These are phyloP conservation scores for Marchantia polymorpha DNA, from an alignment of 225 moss, liverwort and hornwort species.

Conservation along the genomic window DNA sequence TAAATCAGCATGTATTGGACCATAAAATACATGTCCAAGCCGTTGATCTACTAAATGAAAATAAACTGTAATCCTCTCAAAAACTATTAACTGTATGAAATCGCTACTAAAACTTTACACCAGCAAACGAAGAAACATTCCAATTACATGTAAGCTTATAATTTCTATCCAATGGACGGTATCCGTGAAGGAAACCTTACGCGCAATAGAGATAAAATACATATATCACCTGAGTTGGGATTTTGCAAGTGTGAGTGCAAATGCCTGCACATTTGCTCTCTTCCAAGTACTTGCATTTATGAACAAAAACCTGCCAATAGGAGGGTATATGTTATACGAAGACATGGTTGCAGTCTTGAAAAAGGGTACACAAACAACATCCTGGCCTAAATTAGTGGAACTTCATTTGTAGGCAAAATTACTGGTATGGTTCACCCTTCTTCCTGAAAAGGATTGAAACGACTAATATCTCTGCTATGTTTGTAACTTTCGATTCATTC, in stretches of 20 bases:
- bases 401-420: background rate
- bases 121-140: no score
- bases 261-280: constrained; percentile 93
- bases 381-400: no score
- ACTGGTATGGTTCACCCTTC: background rate
- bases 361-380: background rate
- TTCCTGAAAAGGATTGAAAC: background rate
- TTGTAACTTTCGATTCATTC: background rate
- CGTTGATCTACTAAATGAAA: no score
- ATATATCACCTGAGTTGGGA: constrained; percentile 86
- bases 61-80: no score
- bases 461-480: background rate
- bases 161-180: no score
- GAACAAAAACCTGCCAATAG: constrained; percentile 59
- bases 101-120: no score
- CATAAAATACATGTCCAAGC: no score
- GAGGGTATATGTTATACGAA: background rate
- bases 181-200: background rate
- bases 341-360: no score
- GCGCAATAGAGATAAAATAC: no score
- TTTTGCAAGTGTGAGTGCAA: constrained; percentile 93
- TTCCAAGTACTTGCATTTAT: constrained; percentile 85
- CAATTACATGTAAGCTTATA: no score
- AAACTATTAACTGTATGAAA: no score
- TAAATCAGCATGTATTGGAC: no score